Conservation (phyloP, 1,284 basidiomycete genomes). For the Rhodofomes roseus region DNA sequence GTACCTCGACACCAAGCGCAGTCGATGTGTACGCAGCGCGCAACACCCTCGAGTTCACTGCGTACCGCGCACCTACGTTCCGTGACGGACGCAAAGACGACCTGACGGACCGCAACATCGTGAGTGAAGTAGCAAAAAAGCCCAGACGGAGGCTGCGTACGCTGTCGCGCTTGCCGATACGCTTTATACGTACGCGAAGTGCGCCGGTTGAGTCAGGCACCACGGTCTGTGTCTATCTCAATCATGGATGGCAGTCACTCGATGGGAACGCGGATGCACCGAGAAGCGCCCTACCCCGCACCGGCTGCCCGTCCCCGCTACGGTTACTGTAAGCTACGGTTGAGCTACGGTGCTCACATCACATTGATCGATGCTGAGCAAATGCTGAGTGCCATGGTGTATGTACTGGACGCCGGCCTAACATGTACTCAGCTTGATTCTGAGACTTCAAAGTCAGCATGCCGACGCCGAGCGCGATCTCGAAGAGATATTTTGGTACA, state of each 20-base stretch:
- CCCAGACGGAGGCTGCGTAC: background rate
- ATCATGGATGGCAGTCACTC: background rate
- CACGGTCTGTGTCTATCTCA: background rate
- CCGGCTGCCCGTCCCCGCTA: background rate
- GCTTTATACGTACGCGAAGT: conserved; percentile 3
- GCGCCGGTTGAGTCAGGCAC: background rate
- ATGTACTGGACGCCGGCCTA: too few species aligned
- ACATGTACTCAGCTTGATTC: too few species aligned
- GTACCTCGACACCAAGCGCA: background rate
- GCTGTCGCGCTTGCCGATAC: background rate
- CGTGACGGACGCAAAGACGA: background rate
- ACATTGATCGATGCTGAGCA: too few species aligned
- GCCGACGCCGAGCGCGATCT: too few species aligned
- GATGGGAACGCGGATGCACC: background rate
- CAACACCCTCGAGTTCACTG: background rate
- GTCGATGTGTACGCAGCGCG: background rate
- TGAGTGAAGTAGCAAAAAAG: background rate
- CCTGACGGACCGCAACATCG: background rate
- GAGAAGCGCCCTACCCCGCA: background rate
- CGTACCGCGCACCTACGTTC: background rate
- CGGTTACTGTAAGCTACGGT: too few species aligned
- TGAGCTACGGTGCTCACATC: too few species aligned
- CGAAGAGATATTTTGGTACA: too few species aligned
- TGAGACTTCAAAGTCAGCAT: too few species aligned
- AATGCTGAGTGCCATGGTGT: too few species aligned